Evolutionary conservation across 306 rosid genomes (phyloP), one percentile per base, ranked within the genome.

Genomic region (Begonia loranthoides): DNA sequence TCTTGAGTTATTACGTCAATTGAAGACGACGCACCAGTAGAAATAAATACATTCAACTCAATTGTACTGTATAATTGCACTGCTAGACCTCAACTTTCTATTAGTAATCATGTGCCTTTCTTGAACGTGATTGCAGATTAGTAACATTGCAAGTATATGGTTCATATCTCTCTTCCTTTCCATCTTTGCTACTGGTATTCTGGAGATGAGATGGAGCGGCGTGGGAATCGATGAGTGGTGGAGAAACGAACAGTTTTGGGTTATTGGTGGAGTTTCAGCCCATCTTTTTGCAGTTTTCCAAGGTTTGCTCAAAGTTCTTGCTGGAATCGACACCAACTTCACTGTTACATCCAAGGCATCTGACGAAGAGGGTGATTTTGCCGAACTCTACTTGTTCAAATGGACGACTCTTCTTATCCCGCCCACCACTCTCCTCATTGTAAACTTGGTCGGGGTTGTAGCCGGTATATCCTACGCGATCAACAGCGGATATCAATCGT

Each of bases 181-280:
- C 69, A 90, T 90, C 77, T 90, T 90, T 9, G 97, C 97, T 0
- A 90, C 97, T 0, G 95, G 97, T 65, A 85, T 90, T 57, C 94
- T 90, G 4, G 97, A 90, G 83, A 90, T 90, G 97, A 73, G 97
- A 61, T 90, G 97, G 97, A 90, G 97, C 11, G 97, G 97, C 2
- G 97, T 90, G 0, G 92, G 95, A 70, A 82, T 90, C 0, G 97
- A 90, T 0, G 97, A 90, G 65, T 90, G 95, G 97, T 90, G 97
- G 97, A 90, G 97, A 64, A 90, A 90, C 9, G 97, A 90, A 60
- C 97, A 85, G 56, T 90, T 90, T 61, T 90, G 97, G 97, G 97
- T 90, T 19, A 90, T 90, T 0, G 95, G 97, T n/a, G n/a, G n/a
- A n/a, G n/a, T 90, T 13, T 90, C 97, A 0, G 70, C 95, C 3